Percentiles rank a stretch among this genome's conserved stretches.
These are phyloP conservation scores for Trichoderma sp. DNA, from an alignment of 2,329 filamentous ascomycete genomes.

Conservation along the genomic window DNA sequence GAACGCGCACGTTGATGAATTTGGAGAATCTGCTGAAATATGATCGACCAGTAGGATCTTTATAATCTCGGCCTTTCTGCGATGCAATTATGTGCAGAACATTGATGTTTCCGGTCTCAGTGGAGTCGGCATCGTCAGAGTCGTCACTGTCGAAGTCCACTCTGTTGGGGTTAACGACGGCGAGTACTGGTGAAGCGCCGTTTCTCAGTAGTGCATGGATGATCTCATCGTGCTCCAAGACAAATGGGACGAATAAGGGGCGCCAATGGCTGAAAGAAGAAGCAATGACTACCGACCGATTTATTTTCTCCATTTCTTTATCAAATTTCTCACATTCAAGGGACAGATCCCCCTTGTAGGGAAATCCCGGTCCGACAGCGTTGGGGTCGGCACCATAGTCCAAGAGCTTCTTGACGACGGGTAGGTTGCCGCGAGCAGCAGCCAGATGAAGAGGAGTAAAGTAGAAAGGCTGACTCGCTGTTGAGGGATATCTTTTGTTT, in stretches of 20 bases:
- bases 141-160: background rate
- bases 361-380: background rate
- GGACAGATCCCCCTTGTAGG: background rate
- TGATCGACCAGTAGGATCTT: background rate
- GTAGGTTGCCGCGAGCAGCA: background rate
- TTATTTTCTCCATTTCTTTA: background rate
- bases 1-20: background rate
- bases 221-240: background rate
- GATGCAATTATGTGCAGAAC: conserved; percentile 27
- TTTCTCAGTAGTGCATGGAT: background rate
- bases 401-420: background rate
- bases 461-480: accelerated
- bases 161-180: background rate
- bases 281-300: background rate
- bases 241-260: conserved; percentile 23
- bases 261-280: background rate
- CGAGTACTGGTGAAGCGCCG: conserved; percentile 10
- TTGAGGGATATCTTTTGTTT: background rate
- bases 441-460: conserved; percentile 9
- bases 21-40: background rate
- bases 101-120: background rate
- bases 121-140: too few relatives aligned
- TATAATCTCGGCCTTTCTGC: background rate
- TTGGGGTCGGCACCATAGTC: background rate
- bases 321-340: background rate